Conservation (phyloP, 306 rosid species). For the Myrica gale region DNA sequence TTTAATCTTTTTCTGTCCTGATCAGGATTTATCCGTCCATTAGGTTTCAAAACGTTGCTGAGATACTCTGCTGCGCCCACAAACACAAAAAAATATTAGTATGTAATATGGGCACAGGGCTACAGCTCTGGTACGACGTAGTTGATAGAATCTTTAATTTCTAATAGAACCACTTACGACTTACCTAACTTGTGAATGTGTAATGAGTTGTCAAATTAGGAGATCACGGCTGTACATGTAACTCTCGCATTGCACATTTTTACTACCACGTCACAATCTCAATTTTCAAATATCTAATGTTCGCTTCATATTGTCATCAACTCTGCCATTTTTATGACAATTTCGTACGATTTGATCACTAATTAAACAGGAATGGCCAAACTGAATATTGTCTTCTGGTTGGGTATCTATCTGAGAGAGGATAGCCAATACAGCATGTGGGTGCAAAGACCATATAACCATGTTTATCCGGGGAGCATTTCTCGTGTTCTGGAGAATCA, state of each 20-base stretch:
- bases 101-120: constrained; percentile 7
- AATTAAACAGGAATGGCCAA: constrained; percentile 9
- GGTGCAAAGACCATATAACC: constrained; percentile 20
- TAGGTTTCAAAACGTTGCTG: not conserved
- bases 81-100: constrained; percentile 14
- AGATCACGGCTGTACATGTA: constrained; percentile 30
- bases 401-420: not conserved
- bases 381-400: not conserved
- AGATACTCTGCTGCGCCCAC: constrained; percentile 5
- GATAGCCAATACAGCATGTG: constrained; percentile 12
- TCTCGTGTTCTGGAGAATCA: constrained; percentile 15
- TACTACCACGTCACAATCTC: constrained; percentile 23
- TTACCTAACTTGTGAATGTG: constrained; percentile 17
- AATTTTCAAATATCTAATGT: not conserved
- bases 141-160: constrained; percentile 31
- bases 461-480: constrained; percentile 13
- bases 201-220: constrained; percentile 31
- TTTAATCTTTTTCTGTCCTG: not conserved
- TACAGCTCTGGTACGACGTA: constrained; percentile 17
- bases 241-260: constrained; percentile 22
- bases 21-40: not conserved
- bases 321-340: not conserved
- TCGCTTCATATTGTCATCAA: constrained; percentile 3
- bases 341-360: constrained; percentile 15
- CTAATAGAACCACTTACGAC: constrained; percentile 8